Conservation (phyloP, 768 basidiomycete genomes). For the Termitomyces sp. region DNA sequence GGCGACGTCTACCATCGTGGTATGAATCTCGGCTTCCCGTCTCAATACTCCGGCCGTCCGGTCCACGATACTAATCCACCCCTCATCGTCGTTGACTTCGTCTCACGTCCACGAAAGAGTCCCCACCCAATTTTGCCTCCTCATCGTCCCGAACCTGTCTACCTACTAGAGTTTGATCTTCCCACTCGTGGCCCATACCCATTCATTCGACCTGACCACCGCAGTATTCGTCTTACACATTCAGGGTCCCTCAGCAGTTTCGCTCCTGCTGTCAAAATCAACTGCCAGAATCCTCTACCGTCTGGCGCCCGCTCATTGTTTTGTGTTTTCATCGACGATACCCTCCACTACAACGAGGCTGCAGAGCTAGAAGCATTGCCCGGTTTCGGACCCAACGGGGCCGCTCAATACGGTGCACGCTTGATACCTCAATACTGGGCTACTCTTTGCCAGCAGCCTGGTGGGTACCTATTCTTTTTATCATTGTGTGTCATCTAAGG, state of each 20-base stretch:
- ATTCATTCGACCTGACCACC: conserved; percentile 5
- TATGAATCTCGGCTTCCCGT: not conserved
- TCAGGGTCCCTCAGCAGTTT: conserved; percentile 9
- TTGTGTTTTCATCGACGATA: conserved; percentile 18
- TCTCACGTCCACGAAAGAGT: conserved; percentile 3
- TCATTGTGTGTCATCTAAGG: not conserved
- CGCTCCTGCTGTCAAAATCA: conserved; percentile 17
- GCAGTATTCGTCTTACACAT: conserved; percentile 11
- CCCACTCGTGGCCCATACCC: conserved; percentile 1
- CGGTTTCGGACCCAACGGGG: not conserved
- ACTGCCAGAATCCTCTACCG: conserved; percentile 11
- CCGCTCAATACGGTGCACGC: conserved; percentile 10
- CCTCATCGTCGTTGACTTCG: conserved; percentile 6
- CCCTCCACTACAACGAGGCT: conserved; percentile 17
- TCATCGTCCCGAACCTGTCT: conserved; percentile 1
- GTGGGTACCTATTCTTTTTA: conserved; percentile 7
- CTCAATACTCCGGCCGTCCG: not conserved
- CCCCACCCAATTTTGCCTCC: not conserved
- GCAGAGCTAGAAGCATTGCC: conserved; percentile 13
- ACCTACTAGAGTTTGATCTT: conserved; percentile 6
- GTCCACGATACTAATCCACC: conserved; percentile 1
- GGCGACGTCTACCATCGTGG: conserved; percentile 1
- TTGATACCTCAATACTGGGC: conserved; percentile 21
- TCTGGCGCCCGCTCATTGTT: conserved; percentile 15
- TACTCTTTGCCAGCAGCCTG: conserved; percentile 14